phyloP scores from a whole-genome alignment of 2,329 filamentous ascomycete species.

The Alternaria longipes region DNA sequence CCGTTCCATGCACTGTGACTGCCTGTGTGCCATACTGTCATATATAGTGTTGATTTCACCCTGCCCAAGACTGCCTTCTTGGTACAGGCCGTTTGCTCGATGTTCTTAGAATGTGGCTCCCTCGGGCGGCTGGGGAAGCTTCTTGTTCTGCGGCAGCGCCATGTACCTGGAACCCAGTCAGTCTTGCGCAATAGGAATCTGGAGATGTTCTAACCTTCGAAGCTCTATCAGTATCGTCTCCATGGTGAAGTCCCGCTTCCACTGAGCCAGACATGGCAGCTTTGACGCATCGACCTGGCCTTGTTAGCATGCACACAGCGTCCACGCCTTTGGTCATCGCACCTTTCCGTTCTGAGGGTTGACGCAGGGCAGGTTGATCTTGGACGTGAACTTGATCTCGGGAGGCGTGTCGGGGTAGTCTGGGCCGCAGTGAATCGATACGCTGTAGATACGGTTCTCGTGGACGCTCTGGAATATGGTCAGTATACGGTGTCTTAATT shows the following conservation, averaged over 20 bases:
- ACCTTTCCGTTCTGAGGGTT: constrained; percentile 80
- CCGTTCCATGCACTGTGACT: constrained; percentile 42
- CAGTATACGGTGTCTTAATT: constrained; percentile 5
- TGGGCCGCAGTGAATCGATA: constrained; percentile 93
- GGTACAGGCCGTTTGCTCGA: not conserved
- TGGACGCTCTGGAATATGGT: constrained; percentile 75
- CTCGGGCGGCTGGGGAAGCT: constrained; percentile 91
- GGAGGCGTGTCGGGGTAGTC: constrained; percentile 91
- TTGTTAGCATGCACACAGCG: constrained; percentile 11
- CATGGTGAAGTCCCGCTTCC: constrained; percentile 95
- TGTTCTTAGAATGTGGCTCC: constrained; percentile 68
- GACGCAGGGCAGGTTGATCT: constrained; percentile 96
- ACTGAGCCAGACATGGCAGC: constrained; percentile 84
- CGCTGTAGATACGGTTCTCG: constrained; percentile 98
- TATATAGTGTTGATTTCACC: not conserved
- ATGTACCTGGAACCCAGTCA: constrained; percentile 73
- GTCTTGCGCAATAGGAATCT: constrained; percentile 4
- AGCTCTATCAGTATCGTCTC: constrained; percentile 91
- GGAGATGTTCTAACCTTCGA: constrained; percentile 67
- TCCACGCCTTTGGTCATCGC: constrained; percentile 15
- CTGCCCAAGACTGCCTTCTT: not conserved
- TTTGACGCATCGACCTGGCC: constrained; percentile 81
- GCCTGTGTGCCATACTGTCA: constrained; percentile 15
- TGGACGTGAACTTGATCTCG: constrained; percentile 89
- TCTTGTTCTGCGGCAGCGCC: constrained; percentile 91